Evolutionary conservation across 2,329 filamentous ascomycete genomes (phyloP).

Genomic region (Colletotrichum limetticola): DNA sequence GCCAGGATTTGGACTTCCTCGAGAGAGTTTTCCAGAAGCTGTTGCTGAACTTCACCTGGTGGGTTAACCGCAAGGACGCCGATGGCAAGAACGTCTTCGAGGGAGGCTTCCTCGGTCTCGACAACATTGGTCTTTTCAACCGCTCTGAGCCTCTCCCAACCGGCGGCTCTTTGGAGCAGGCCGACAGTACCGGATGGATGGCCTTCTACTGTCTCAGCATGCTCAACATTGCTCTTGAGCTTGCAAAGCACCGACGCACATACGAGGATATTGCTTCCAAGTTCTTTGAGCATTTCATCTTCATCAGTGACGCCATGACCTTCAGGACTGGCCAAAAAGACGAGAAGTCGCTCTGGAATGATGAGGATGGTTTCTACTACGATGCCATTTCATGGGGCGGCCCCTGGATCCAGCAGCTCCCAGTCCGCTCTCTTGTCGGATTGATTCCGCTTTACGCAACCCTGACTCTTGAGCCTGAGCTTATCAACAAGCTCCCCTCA

Average conservation of each 20-base stretch:
- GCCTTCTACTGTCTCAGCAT: conserved; percentile 96
- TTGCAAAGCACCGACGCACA: conserved; percentile 92
- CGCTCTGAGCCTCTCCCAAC: conserved; percentile 94
- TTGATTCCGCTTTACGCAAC: conserved; percentile 94
- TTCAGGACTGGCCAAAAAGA: conserved; percentile 76
- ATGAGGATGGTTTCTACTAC: conserved; percentile 97
- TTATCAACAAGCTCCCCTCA: conserved; percentile 89
- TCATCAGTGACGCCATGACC: conserved; percentile 98
- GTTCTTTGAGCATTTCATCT: conserved; percentile 98
- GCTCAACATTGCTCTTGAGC: conserved; percentile 95
- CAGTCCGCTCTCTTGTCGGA: conserved; percentile 90
- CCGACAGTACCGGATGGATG: conserved; percentile 99
- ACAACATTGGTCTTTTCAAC: conserved; percentile 98
- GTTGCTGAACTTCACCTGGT: conserved; percentile 97
- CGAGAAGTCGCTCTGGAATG: conserved; percentile 93
- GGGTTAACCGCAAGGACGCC: conserved; percentile 95
- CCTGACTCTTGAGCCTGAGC: conserved; percentile 90
- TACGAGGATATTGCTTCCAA: conserved; percentile 98
- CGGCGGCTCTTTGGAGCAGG: conserved; percentile 92
- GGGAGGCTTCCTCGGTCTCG: conserved; percentile 92
- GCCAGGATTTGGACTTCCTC: conserved; percentile 93
- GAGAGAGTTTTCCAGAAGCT: conserved; percentile 97
- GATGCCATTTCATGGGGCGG: conserved; percentile 97
- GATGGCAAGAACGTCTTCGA: conserved; percentile 98
- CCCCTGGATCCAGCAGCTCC: conserved; percentile 91